A percentile compares a stretch with the other conserved stretches of the same genome.
Conservation (phyloP, 768 basidiomycete genomes). For the Tulasnella sp. region DNA sequence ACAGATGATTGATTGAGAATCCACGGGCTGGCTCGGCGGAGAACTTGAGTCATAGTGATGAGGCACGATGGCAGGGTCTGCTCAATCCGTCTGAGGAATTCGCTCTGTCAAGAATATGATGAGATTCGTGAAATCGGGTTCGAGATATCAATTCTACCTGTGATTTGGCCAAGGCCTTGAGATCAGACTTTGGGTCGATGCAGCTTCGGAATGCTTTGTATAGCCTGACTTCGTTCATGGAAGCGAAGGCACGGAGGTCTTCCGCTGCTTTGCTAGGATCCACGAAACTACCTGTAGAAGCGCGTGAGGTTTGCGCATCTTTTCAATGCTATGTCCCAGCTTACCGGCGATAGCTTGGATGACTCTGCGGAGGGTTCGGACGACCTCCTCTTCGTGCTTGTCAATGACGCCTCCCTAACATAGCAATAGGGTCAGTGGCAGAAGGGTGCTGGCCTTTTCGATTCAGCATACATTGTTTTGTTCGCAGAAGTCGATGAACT, state of each 20-base stretch:
- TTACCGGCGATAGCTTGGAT: constrained; percentile 60
- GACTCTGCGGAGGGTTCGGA: constrained; percentile 50
- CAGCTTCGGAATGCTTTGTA: constrained; percentile 81
- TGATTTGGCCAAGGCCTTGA: constrained; percentile 74
- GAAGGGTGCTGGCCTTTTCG: not conserved
- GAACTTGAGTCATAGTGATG: constrained; percentile 63
- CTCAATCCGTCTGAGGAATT: constrained; percentile 73
- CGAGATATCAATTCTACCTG: constrained; percentile 45
- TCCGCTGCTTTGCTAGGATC: constrained; percentile 72
- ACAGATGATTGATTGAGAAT: constrained; percentile 83
- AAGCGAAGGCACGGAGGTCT: constrained; percentile 79
- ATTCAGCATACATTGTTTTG: constrained; percentile 64
- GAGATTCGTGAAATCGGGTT: not conserved
- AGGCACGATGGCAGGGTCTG: constrained; percentile 58
- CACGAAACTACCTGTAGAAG: constrained; percentile 47
- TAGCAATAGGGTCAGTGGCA: not conserved
- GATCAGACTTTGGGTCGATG: constrained; percentile 77
- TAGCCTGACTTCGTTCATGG: constrained; percentile 75
- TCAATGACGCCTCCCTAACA: constrained; percentile 85
- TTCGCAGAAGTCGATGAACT: constrained; percentile 68
- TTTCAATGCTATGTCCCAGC: constrained; percentile 31
- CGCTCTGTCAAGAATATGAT: constrained; percentile 47
- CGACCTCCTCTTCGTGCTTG: constrained; percentile 64
- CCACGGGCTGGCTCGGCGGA: constrained; percentile 66
- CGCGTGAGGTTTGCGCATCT: not conserved